These are phyloP conservation scores for Aspergillus sp. DNA, from an alignment of 2,329 filamentous ascomycete species.

Conservation along the genomic window DNA sequence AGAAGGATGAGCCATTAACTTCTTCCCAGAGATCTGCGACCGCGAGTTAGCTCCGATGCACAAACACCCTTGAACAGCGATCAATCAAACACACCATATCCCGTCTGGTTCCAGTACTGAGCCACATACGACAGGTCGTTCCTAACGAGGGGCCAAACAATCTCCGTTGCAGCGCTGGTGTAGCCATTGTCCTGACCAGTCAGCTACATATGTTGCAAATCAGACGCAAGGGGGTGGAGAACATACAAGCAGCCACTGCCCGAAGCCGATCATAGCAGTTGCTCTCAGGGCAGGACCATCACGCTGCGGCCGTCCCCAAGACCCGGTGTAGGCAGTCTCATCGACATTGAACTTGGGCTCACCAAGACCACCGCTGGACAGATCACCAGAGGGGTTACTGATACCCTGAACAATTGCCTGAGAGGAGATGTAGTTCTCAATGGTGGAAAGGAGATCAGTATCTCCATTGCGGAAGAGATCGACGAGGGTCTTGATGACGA, in stretches of 20 bases:
- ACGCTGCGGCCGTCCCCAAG: constrained; percentile 77
- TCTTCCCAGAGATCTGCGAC: constrained; percentile 74
- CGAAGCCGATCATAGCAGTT: constrained; percentile 70
- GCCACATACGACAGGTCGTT: constrained; percentile 74
- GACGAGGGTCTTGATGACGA: constrained; percentile 68
- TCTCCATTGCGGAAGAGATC: constrained; percentile 68
- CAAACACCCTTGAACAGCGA: not conserved
- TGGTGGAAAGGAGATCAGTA: constrained; percentile 57
- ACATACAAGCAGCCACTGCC: constrained; percentile 64
- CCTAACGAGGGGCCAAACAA: constrained; percentile 71
- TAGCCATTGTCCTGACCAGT: constrained; percentile 54
- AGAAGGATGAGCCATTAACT: constrained; percentile 74
- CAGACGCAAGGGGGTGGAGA: not conserved
- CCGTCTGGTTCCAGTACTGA: constrained; percentile 54
- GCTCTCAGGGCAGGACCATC: constrained; percentile 78
- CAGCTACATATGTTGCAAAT: not conserved
- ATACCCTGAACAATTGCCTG: constrained; percentile 68
- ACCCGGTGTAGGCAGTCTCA: constrained; percentile 59
- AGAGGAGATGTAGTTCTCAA: constrained; percentile 68
- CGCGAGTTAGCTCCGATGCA: not conserved
- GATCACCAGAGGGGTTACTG: constrained; percentile 67
- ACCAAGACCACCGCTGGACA: constrained; percentile 57
- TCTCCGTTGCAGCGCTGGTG: constrained; percentile 52
- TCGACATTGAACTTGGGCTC: constrained; percentile 75
- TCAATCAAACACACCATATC: constrained; percentile 52